phyloP scores from a whole-genome alignment of 1,284 basidiomycete genomes.

The Gymnopus androsaceus region DNA sequence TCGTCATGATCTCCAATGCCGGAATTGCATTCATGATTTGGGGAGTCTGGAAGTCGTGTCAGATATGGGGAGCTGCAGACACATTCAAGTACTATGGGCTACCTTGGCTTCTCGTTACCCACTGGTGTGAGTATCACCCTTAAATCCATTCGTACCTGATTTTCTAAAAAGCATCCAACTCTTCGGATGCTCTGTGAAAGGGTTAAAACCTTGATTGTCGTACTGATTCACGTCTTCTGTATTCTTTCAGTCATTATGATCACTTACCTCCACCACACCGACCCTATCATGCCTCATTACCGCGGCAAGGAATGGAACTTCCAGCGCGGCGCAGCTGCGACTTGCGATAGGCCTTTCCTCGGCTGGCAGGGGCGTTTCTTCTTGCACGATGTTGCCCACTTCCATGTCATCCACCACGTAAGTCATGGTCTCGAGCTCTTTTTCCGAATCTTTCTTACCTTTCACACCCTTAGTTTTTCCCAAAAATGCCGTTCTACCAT shows the following conservation, averaged over 20 bases:
- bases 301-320: constrained; percentile 54
- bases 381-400: constrained; percentile 34
- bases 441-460: not conserved
- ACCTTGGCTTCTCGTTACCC: constrained; percentile 40
- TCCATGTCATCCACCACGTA: constrained; percentile 19
- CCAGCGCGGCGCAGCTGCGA: constrained; percentile 64
- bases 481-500: constrained; percentile 30
- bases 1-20: constrained; percentile 39
- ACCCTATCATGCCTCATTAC: constrained; percentile 37
- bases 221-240: not conserved
- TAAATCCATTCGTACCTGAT: constrained; percentile 9
- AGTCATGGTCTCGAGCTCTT: constrained; percentile 27
- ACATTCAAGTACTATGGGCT: constrained; percentile 42
- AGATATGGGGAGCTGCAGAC: constrained; percentile 28
- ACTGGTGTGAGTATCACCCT: constrained; percentile 34
- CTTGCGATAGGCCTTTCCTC: constrained; percentile 58
- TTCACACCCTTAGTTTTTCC: constrained; percentile 23
- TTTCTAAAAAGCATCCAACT: not conserved
- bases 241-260: constrained; percentile 27
- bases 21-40: constrained; percentile 35
- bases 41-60: constrained; percentile 26
- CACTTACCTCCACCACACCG: constrained; percentile 36
- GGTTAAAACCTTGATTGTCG: not conserved
- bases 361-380: constrained; percentile 50
- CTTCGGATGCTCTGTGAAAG: not conserved